Percentiles rank a stretch among this genome's conserved stretches.
These are phyloP conservation scores for Aspergillus sp. DNA, from an alignment of 2,329 filamentous ascomycete species.

Conservation along the genomic window DNA sequence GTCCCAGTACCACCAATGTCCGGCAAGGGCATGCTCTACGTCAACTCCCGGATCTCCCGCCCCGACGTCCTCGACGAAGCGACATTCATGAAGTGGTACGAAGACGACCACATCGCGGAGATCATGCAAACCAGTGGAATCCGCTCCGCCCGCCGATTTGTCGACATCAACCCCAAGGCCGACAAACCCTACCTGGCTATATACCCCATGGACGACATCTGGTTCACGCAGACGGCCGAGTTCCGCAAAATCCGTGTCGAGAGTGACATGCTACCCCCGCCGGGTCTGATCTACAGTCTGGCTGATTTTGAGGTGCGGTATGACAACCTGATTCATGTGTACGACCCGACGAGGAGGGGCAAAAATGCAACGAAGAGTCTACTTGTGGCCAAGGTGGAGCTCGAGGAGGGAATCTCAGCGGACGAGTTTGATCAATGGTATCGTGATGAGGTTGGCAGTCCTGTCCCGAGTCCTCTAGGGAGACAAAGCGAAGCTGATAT, in stretches of 20 bases:
- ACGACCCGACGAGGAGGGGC: background rate
- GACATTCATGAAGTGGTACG: background rate
- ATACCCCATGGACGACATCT: background rate
- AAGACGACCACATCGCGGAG: background rate
- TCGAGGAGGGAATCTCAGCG: background rate
- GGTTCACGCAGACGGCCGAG: background rate
- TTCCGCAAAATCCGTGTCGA: background rate
- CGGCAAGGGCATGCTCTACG: background rate
- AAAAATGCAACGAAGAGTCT: background rate
- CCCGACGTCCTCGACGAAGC: background rate
- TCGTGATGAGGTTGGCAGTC: background rate
- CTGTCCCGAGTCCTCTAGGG: no score
- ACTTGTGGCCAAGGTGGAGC: background rate
- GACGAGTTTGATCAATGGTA: background rate
- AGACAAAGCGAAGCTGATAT: background rate
- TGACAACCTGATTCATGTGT: background rate
- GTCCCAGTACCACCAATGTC: background rate
- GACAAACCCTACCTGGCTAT: background rate
- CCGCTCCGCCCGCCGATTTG: background rate
- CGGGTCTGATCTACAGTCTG: background rate
- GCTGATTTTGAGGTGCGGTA: background rate
- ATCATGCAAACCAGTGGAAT: background rate
- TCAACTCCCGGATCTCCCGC: background rate
- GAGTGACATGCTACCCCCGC: background rate
- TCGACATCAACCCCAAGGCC: background rate